phyloP scores from a whole-genome alignment of 345 rosid genomes.

The Eutrema heterophyllum region DNA sequence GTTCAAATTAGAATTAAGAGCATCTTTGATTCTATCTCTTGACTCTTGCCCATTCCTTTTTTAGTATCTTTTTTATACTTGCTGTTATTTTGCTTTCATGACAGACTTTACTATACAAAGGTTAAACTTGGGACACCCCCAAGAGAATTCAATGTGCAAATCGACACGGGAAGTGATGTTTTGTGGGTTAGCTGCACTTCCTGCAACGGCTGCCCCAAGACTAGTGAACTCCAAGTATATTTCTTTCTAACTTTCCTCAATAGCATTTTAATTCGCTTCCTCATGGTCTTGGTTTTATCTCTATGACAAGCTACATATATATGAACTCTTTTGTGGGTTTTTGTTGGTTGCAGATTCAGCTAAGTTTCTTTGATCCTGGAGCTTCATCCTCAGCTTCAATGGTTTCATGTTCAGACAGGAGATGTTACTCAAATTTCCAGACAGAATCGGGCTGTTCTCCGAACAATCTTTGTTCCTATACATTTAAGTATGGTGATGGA shows the following conservation, averaged over 20 bases:
- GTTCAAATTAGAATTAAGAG: not conserved
- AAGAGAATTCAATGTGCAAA: constrained; percentile 79
- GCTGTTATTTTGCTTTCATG: not conserved
- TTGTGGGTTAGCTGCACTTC: constrained; percentile 84
- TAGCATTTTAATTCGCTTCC: not conserved
- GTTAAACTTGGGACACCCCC: constrained; percentile 87
- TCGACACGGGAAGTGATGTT: constrained; percentile 96
- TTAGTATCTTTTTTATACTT: not conserved
- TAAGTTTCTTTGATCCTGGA: constrained; percentile 68
- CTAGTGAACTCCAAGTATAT: constrained; percentile 76
- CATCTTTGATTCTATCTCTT: not conserved
- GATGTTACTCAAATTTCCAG: constrained; percentile 53
- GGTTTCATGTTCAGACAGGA: constrained; percentile 67
- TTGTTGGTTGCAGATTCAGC: constrained; percentile 53
- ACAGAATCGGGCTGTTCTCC: constrained; percentile 69
- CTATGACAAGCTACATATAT: not conserved
- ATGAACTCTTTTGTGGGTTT: not conserved
- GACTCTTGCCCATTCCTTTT: constrained; percentile 3
- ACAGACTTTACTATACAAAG: constrained; percentile 81
- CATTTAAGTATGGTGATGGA: constrained; percentile 95
- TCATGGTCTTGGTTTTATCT: constrained; percentile 13
- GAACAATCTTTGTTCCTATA: constrained; percentile 58
- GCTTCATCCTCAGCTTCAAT: constrained; percentile 64
- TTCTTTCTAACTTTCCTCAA: not conserved
- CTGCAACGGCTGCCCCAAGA: constrained; percentile 84